phyloP scores from a whole-genome alignment of 352 stramenopile species.

The Phytophthora brassicae region DNA sequence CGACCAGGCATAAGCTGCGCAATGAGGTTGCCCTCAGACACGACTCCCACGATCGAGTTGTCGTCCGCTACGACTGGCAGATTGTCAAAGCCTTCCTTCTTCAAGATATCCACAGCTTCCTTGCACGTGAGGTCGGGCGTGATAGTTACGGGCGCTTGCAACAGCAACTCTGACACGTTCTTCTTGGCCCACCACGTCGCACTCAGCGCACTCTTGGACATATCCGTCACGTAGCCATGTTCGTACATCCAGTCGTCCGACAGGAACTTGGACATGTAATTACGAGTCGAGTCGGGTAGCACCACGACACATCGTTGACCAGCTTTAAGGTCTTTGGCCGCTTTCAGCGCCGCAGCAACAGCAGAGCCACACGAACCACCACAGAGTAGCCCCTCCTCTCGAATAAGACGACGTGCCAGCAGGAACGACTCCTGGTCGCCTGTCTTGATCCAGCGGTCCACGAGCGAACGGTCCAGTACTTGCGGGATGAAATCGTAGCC shows the following conservation, averaged over 20 bases:
- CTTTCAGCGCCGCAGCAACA: constrained; percentile 81
- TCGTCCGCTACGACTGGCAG: constrained; percentile 77
- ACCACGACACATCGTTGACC: constrained; percentile 95
- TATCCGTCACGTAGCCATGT: constrained; percentile 78
- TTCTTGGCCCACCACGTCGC: constrained; percentile 95
- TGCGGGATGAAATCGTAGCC: constrained; percentile 97
- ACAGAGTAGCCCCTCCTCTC: constrained; percentile 94
- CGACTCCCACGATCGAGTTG: constrained; percentile 93
- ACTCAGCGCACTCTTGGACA: constrained; percentile 76
- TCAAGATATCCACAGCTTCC: constrained; percentile 94
- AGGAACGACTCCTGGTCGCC: constrained; percentile 94
- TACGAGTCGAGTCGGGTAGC: constrained; percentile 94
- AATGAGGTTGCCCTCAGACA: constrained; percentile 96
- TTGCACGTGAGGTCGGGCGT: constrained; percentile 90
- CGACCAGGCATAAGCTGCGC: constrained; percentile 89
- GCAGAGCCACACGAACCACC: constrained; percentile 94
- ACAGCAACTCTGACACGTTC: constrained; percentile 86
- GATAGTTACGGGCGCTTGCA: constrained; percentile 92
- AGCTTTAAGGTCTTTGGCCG: constrained; percentile 82
- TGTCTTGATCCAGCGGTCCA: constrained; percentile 95
- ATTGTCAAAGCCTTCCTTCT: constrained; percentile 90
- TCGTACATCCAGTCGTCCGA: constrained; percentile 95
- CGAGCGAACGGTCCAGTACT: constrained; percentile 92
- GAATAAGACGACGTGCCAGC: constrained; percentile 92
- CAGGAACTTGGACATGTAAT: constrained; percentile 99